Evolutionary conservation across 2,329 filamentous ascomycete species (phyloP), one percentile per base, ranked within the genome.

Genomic region (Ceratocystis cubensis): DNA sequence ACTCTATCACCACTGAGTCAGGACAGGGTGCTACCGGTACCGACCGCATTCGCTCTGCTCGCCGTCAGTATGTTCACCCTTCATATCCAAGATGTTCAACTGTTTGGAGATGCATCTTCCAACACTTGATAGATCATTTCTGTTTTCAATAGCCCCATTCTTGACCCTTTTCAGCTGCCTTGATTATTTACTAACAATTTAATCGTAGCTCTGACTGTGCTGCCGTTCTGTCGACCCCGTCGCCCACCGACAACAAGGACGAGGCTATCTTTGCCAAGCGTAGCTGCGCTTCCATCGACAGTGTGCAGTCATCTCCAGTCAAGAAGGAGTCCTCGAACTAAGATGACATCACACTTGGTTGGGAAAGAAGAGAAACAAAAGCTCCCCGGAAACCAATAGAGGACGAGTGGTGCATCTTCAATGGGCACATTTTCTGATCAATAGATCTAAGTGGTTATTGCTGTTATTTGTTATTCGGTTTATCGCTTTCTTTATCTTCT

Each of bases 211-310:
- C 73, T 67, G 74, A 77, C 69, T 76, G 75, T 65, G 73, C 74
- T 66, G 73, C 75, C 71, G 59, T 50, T 28, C 44, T 66, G 20
- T 72, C 72, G 46, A 75, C 75, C 65, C 75, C 78, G 66, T 74
- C 75, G 61, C 74, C 78, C 65, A 81, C 80, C 61, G 79, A 81
- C 69, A 79, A 75, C 67, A 80, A 82, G 69, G 81, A 84, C 71
- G 79, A 78, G 68, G 77, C 79, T 66, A 83, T 82, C n/a, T 78
- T 84, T 70, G 78, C 79, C 68, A 78, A 81, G 61, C 80, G 83
- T 69, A 77, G 78, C 66, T 77, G 76, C 64, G 74, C 76, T 65
- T 77, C 76, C 65, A 74, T 76, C 65, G 76, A 76, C 69, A 80
- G 78, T 72, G 76, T 78, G 70, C 75, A 79, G 69, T 79, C 78